A percentile compares a stretch with the other conserved stretches of the same genome.
Conservation (phyloP, 345 rosid species). For the Heritiera fomes region DNA sequence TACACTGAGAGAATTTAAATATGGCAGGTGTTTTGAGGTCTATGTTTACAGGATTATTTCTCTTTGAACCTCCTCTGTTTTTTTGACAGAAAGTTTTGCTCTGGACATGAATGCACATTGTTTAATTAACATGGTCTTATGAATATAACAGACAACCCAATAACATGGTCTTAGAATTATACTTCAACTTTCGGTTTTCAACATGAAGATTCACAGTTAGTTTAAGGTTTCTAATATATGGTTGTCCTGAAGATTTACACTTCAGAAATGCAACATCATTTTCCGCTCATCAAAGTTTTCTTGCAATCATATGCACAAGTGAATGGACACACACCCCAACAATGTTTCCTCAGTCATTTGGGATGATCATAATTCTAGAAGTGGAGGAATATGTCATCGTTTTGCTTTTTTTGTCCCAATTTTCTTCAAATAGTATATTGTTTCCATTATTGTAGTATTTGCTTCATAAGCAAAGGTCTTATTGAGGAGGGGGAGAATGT, state of each 20-base stretch:
- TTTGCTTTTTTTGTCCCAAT: too few species aligned
- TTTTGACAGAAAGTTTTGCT: neutral
- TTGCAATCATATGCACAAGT: too few species aligned
- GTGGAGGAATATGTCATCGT: neutral
- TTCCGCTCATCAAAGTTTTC: too few species aligned
- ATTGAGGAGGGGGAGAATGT: too few species aligned
- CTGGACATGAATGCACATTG: neutral
- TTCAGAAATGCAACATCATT: too few species aligned
- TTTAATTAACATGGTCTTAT: neutral
- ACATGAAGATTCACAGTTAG: neutral
- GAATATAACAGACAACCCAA: neutral
- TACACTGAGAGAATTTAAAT: too few species aligned
- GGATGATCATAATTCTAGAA: too few species aligned
- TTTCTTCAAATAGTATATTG: neutral
- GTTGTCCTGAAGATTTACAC: too few species aligned
- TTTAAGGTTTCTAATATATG: neutral
- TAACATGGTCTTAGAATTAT: neutral
- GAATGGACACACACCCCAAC: too few species aligned
- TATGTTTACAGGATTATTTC: neutral
- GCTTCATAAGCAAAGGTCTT: neutral
- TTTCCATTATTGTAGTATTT: neutral
- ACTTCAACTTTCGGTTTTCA: neutral
- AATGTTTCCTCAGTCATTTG: too few species aligned
- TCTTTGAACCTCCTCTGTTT: neutral
- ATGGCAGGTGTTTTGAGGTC: too few species aligned